Evolutionary conservation across 75 land plant species (phyloP).

Genomic region (Sequoia sempervirens): DNA sequence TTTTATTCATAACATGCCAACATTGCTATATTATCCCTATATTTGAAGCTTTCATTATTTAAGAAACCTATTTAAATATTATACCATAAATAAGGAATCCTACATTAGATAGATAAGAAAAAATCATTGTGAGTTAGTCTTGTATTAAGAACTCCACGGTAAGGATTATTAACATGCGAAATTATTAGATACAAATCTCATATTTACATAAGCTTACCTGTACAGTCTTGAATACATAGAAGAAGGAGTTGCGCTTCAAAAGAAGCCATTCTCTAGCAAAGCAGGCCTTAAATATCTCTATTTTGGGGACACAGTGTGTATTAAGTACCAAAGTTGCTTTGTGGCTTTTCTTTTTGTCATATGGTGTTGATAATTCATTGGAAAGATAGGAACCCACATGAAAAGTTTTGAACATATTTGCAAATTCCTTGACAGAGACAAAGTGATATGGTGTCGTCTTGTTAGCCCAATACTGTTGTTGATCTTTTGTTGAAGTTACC

Average conservation of each 20-base stretch:
- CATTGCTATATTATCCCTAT: too few relatives aligned
- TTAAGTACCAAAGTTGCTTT: conserved; percentile 58
- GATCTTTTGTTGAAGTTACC: conserved; percentile 89
- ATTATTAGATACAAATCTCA: background rate
- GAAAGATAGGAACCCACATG: conserved; percentile 57
- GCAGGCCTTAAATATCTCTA: conserved; percentile 32
- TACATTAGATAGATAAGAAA: background rate
- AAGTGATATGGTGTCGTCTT: conserved; percentile 45
- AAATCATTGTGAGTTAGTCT: background rate
- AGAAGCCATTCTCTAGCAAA: conserved; percentile 19
- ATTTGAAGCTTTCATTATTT: background rate
- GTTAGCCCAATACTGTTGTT: conserved; percentile 70
- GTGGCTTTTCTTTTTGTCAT: conserved; percentile 51
- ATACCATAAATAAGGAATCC: background rate
- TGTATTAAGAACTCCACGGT: background rate
- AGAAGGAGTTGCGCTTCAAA: conserved; percentile 20
- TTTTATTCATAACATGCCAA: too few relatives aligned
- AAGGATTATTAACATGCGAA: background rate
- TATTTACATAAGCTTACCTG: conserved; percentile 8
- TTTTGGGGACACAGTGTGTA: conserved; percentile 40
- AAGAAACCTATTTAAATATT: background rate
- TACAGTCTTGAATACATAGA: conserved; percentile 15
- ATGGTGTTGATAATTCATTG: conserved; percentile 59
- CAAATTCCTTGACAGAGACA: conserved; percentile 69
- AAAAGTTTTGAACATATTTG: conserved; percentile 46